Evolutionary conservation across 73 alveolate species (phyloP).

Genomic region (Uronychia binucleata): DNA sequence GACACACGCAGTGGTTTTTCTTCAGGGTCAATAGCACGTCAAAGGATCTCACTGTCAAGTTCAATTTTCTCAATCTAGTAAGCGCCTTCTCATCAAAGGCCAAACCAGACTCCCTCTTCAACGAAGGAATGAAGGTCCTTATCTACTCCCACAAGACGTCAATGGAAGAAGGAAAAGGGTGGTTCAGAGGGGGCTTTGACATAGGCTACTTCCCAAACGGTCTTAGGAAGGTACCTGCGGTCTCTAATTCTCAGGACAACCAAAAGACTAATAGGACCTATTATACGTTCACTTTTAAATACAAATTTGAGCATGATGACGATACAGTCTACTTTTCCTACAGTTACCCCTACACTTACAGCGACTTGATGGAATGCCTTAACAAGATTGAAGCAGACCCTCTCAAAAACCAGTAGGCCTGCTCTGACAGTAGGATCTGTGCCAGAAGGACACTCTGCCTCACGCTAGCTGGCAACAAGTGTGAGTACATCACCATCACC

Average conservation of each 20-base stretch:
- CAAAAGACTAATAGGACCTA: slow-evolving; percentile 46
- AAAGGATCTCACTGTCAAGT: slow-evolving; percentile 56
- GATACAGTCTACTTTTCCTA: slow-evolving; percentile 97
- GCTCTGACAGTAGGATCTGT: slow-evolving; percentile 7
- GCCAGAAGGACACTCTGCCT: slow-evolving; percentile 71
- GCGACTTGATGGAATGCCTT: slow-evolving; percentile 78
- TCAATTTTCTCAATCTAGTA: slow-evolving; percentile 74
- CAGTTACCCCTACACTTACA: slow-evolving; percentile 93
- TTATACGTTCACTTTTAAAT: slow-evolving; percentile 90
- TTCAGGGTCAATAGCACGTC: slow-evolving; percentile 68
- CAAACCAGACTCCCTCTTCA: slow-evolving; percentile 80
- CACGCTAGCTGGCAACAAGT: slow-evolving; percentile 84
- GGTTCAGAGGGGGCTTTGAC: slow-evolving; percentile 65
- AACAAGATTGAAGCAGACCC: slow-evolving; percentile 54
- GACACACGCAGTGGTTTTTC: slow-evolving; percentile 92
- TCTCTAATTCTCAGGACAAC: slow-evolving; percentile 18
- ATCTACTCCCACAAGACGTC: slow-evolving; percentile 61
- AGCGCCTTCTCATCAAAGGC: background rate
- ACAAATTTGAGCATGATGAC: slow-evolving; percentile 83
- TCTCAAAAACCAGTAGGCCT: slow-evolving; percentile 11
- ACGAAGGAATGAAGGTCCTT: slow-evolving; percentile 93
- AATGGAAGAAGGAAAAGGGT: slow-evolving; percentile 54
- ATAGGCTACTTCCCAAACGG: slow-evolving; percentile 61
- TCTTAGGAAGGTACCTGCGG: slow-evolving; percentile 33
- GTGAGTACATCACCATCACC: slow-evolving; percentile 63